Evolutionary conservation across 306 rosid genomes (phyloP), one percentile per base, ranked within the genome.

Genomic region (Astragalus glycyphyllos): DNA sequence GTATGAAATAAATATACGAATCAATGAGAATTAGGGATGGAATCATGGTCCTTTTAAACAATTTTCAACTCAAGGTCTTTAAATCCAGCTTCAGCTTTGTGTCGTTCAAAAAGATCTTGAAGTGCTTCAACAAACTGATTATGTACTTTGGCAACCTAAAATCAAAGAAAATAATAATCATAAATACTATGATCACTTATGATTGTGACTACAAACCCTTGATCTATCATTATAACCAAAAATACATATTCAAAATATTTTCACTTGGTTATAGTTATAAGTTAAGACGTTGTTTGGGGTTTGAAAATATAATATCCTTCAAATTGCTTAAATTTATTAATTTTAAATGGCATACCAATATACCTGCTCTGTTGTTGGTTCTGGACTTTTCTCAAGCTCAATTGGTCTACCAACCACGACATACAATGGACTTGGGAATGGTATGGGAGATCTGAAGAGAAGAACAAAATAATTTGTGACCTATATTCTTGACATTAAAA

Each of bases 351-450:
- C 12, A 13, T 26, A 15, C 1, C n/a, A n/a, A 11, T 14, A 46
- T 79, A 81, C 85, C 80, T 82, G 75, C 53, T 82, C 97, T 46
- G 13, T 58, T 14, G 91, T 86, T 54, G 98, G 96, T 15, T 88
- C 75, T 68, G 90, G 86, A 86, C 46, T 92, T 78, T 79, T 86
- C 69, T 79, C 77, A 11, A 82, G 17, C 74, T 86, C 82, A 20
- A 90, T 90, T 64, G 97, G 97, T 79, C 69, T 88, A 11, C 98
- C 97, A 15, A 92, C 97, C 4, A 79, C 96, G 59, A 88, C 84
- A 65, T 90, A 83, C 96, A 92, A 80, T 20, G 88, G 90, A 40
- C 46, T 79, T 63, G 81, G 84, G 74, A 51, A 82, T 7, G 98
- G 98, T 41, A 92, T 6, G 11, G 93, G 98, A 58, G 96, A 75